Conservation (phyloP, 2,329 filamentous ascomycete species). For the Ophiocordyceps camponoti-rufipedis region DNA sequence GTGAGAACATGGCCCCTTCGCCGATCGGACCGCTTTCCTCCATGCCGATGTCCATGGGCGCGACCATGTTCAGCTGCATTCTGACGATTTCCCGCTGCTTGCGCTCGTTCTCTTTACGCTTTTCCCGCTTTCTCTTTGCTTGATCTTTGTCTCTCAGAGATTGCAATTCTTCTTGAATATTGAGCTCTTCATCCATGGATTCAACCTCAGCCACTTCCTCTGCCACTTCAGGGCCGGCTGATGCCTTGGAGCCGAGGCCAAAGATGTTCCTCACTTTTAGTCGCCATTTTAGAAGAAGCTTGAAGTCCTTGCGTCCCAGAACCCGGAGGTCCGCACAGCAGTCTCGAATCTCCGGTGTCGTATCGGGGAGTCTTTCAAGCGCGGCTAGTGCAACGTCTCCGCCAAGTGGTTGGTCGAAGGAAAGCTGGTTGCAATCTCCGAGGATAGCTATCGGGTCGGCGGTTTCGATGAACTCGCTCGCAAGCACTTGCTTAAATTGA, state of each 20-base stretch:
- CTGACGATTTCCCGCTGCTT: conserved; percentile 91
- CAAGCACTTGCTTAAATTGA: conserved; percentile 75
- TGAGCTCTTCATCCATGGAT: conserved; percentile 86
- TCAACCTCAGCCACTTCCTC: conserved; percentile 68
- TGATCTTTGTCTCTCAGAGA: conserved; percentile 63
- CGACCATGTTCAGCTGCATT: conserved; percentile 93
- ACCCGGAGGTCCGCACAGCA: conserved; percentile 78
- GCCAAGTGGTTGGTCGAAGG: conserved; percentile 62
- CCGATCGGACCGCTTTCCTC: conserved; percentile 67
- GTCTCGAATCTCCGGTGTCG: conserved; percentile 60
- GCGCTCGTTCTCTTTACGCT: conserved; percentile 75
- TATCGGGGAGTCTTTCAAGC: conserved; percentile 70
- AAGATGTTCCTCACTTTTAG: conserved; percentile 80
- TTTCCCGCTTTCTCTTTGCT: conserved; percentile 63
- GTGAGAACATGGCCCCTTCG: conserved; percentile 68
- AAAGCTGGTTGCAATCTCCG: conserved; percentile 66
- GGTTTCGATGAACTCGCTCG: conserved; percentile 87
- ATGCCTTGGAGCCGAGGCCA: conserved; percentile 64
- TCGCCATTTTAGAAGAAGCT: conserved; percentile 74
- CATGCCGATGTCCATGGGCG: conserved; percentile 88
- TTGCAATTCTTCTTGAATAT: conserved; percentile 75
- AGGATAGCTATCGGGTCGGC: conserved; percentile 85
- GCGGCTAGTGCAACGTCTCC: conserved; percentile 77
- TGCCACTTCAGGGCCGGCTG: conserved; percentile 21
- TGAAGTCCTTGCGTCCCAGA: conserved; percentile 86